Evolutionary conservation across 2,329 filamentous ascomycete species (phyloP).

Genomic region (Simplicillium aogashimaense): DNA sequence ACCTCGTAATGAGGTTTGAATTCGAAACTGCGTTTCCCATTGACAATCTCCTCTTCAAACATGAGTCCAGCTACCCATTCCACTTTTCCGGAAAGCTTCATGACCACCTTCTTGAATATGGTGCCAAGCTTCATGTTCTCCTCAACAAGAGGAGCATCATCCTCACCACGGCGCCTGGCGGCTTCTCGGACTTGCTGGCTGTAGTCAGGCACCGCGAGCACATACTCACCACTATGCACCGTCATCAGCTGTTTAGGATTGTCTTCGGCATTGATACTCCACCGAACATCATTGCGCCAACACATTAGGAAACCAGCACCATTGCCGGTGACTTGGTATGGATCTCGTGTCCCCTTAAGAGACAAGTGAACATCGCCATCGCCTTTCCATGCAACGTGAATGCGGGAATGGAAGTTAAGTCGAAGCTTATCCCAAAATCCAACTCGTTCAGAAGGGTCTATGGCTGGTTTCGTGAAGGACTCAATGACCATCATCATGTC

Average conservation of each 20-base stretch:
- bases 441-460: slow-evolving; percentile 86
- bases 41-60: slow-evolving; percentile 74
- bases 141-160: slow-evolving; percentile 50
- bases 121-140: slow-evolving; percentile 62
- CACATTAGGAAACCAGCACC: slow-evolving; percentile 97
- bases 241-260: slow-evolving; percentile 92
- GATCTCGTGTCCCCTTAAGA: slow-evolving; percentile 84
- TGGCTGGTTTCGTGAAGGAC: slow-evolving; percentile 89
- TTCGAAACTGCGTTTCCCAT: slow-evolving; percentile 67
- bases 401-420: slow-evolving; percentile 83
- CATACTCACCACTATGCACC: slow-evolving; percentile 89
- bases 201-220: slow-evolving; percentile 89
- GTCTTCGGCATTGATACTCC: slow-evolving; percentile 74
- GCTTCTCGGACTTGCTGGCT: slow-evolving; percentile 74
- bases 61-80: slow-evolving; percentile 86
- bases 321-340: slow-evolving; percentile 84
- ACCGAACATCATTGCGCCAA: slow-evolving; percentile 89
- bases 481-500: slow-evolving; percentile 99
- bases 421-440: slow-evolving; percentile 99
- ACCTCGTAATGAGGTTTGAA: slow-evolving; percentile 93
- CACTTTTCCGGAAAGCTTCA: slow-evolving; percentile 96
- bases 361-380: slow-evolving; percentile 92
- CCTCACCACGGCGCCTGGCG: slow-evolving; percentile 36
- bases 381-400: slow-evolving; percentile 84
- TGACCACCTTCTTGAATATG: slow-evolving; percentile 95